phyloP scores from a whole-genome alignment of 345 rosid species.

The Isatis tinctoria region DNA sequence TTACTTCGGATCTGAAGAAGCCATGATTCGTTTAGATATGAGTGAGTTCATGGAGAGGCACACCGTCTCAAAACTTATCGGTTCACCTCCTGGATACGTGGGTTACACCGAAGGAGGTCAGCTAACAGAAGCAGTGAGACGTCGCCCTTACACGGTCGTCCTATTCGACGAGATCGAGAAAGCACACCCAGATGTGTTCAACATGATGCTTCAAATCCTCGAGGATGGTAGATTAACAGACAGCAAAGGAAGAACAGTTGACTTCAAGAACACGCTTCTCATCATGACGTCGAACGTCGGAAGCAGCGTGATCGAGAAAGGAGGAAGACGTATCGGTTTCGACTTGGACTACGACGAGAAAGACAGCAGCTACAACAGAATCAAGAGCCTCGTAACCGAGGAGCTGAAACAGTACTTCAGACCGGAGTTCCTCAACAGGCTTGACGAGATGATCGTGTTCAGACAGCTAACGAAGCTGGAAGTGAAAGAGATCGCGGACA shows the following conservation, averaged over 20 bases:
- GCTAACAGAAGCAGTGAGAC: constrained; percentile 56
- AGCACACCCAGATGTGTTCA: constrained; percentile 61
- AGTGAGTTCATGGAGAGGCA: constrained; percentile 73
- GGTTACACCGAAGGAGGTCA: constrained; percentile 64
- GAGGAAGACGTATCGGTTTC: constrained; percentile 82
- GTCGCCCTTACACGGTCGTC: constrained; percentile 46
- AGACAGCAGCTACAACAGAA: constrained; percentile 87
- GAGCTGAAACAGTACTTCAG: constrained; percentile 52
- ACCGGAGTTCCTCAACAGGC: constrained; percentile 61
- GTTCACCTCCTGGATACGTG: constrained; percentile 63
- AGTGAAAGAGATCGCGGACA: constrained; percentile 49
- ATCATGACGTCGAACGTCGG: constrained; percentile 67
- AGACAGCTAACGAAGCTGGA: constrained; percentile 43
- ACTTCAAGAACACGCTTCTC: constrained; percentile 58
- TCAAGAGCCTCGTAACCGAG: constrained; percentile 48
- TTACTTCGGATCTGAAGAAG: constrained; percentile 60
- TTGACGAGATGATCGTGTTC: constrained; percentile 64
- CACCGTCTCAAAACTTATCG: constrained; percentile 54
- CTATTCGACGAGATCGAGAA: constrained; percentile 70
- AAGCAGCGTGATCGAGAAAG: constrained; percentile 35
- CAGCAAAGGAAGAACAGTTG: constrained; percentile 52
- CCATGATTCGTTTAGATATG: constrained; percentile 65
- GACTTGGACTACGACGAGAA: constrained; percentile 88
- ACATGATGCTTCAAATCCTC: constrained; percentile 55
- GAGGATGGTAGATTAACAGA: constrained; percentile 64